Conservation (phyloP, 163 green algal genomes). For the Chlorella variabilis region DNA sequence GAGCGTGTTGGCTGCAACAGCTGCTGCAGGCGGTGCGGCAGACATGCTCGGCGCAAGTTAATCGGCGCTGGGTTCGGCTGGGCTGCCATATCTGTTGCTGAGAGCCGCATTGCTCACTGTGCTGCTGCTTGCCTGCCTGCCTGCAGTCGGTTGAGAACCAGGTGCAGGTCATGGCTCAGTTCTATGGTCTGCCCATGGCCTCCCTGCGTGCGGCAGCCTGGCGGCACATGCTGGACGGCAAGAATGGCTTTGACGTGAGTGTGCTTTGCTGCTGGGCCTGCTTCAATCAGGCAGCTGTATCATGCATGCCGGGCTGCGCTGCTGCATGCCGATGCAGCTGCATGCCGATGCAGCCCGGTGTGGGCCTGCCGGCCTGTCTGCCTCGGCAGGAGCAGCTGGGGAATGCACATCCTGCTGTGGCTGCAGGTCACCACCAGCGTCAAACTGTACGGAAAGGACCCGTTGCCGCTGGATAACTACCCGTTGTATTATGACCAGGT, state of each 20-base stretch:
- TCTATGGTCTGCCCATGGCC: conserved; percentile 15
- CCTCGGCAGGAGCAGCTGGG: too few relatives aligned
- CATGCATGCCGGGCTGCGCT: too few relatives aligned
- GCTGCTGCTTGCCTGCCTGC: not conserved
- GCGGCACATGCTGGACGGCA: not conserved
- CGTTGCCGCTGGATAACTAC: not conserved
- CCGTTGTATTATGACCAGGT: conserved; percentile 14
- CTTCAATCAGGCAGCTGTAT: not conserved
- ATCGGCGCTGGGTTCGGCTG: too few relatives aligned
- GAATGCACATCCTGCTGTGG: too few relatives aligned
- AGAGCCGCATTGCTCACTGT: not conserved
- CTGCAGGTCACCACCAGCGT: not conserved
- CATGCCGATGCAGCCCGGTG: too few relatives aligned
- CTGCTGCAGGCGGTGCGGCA: too few relatives aligned
- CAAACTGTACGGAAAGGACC: not conserved
- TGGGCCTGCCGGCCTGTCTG: not conserved
- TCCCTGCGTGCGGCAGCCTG: conserved; percentile 14
- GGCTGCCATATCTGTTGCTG: too few relatives aligned
- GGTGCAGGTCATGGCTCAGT: conserved; percentile 28
- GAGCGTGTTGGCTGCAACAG: too few relatives aligned
- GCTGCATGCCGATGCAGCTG: too few relatives aligned
- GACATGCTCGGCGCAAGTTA: too few relatives aligned
- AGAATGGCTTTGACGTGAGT: conserved; percentile 16
- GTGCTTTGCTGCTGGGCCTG: not conserved
- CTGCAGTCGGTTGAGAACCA: conserved; percentile 21